Evolutionary conservation across 306 rosid species (phyloP).

Genomic region (peach (Prunus persica)): DNA sequence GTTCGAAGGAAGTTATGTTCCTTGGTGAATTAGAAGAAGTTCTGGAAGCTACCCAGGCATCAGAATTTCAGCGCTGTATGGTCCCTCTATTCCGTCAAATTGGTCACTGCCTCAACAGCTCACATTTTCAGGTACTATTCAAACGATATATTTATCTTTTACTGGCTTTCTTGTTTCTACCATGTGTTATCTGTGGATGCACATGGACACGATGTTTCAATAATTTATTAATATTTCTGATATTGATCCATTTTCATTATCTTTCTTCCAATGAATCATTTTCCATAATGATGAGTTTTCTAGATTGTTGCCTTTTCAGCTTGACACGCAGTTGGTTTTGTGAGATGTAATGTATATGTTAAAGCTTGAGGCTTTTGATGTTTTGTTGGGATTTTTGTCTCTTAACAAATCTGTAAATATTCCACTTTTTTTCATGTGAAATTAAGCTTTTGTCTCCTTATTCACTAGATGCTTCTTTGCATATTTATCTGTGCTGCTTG

Average conservation of each 20-base stretch:
- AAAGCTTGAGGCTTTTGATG: background rate
- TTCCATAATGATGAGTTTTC: background rate
- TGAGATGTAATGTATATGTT: background rate
- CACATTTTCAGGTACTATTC: conserved; percentile 58
- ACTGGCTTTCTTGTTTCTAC: background rate
- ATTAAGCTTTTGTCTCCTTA: background rate
- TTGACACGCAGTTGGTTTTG: background rate
- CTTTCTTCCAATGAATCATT: background rate
- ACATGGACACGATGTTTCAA: background rate
- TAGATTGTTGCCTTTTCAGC: background rate
- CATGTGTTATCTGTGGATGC: background rate
- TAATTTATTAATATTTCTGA: background rate
- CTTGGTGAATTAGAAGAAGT: conserved; percentile 66
- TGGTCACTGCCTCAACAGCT: conserved; percentile 54
- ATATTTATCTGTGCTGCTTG: background rate
- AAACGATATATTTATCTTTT: background rate
- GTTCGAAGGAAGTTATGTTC: conserved; percentile 69
- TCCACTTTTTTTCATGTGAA: background rate
- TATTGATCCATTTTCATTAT: background rate
- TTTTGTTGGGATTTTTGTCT: background rate
- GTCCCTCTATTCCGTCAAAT: conserved; percentile 56
- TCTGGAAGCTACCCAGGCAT: conserved; percentile 52
- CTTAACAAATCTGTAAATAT: background rate
- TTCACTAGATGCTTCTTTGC: background rate
- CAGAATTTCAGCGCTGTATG: conserved; percentile 62